These are phyloP conservation scores for Cryptococcus sp. DNA, from an alignment of 1,284 basidiomycete genomes.

Conservation along the genomic window DNA sequence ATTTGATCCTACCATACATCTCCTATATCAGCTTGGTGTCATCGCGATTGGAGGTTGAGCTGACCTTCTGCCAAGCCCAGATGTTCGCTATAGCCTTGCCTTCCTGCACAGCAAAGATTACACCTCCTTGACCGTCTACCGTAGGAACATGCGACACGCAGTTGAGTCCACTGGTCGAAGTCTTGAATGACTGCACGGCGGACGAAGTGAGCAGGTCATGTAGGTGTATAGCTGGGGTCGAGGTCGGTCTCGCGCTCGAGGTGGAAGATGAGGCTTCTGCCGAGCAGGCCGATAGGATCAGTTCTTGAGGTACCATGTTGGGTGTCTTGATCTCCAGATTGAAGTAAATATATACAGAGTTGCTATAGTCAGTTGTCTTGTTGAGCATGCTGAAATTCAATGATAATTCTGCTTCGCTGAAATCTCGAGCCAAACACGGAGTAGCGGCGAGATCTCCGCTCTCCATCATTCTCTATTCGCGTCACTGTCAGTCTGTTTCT, in stretches of 20 bases:
- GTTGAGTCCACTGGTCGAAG: conserved; percentile 39
- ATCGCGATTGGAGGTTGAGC: neutral
- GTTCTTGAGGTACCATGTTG: conserved; percentile 44
- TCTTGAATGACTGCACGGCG: conserved; percentile 53
- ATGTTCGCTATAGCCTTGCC: conserved; percentile 52
- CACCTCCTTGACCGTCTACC: conserved; percentile 46
- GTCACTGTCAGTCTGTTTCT: no score
- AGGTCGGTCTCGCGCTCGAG: conserved; percentile 23
- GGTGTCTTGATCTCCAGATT: neutral
- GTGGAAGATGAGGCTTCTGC: conserved; percentile 22
- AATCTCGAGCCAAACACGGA: conserved; percentile 6
- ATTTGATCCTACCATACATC: conserved; percentile 71
- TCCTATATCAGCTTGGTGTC: neutral
- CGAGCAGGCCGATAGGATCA: conserved; percentile 49
- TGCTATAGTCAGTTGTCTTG: no score
- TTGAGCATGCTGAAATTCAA: no score
- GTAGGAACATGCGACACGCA: conserved; percentile 44
- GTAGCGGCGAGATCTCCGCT: conserved; percentile 3
- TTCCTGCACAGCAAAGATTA: conserved; percentile 53
- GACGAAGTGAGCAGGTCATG: conserved; percentile 52
- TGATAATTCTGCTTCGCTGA: no score
- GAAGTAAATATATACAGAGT: no score
- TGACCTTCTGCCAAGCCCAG: conserved; percentile 57
- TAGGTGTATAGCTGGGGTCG: conserved; percentile 51
- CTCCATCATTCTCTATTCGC: neutral